Evolutionary conservation across 176 grass and related monocot species (phyloP), one percentile per base, ranked within the genome.

Genomic region (Tillandsia leiboldiana): DNA sequence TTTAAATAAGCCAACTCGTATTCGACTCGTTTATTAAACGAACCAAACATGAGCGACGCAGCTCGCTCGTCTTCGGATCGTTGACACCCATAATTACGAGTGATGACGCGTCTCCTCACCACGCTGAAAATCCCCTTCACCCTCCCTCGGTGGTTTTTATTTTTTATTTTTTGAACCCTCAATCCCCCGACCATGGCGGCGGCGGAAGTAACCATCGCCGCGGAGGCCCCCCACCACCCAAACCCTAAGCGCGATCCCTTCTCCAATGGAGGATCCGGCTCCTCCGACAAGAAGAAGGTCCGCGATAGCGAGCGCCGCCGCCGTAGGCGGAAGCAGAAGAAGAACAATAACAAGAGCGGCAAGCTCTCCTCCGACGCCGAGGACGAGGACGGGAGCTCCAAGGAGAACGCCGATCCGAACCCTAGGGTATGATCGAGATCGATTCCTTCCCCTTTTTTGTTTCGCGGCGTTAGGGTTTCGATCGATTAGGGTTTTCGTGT

Each of bases 241-340:
- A 71, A 76, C 59, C 73, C 50, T 82, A 71, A 66, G 28, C 26
- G 14, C n/a, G 48, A 67, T 33, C 27, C 26, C 26, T 10, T 54
- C 27, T n/a, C 49, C 49, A 72, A 66, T 28, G 69, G 77, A 9
- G 50, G 54, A 73, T 56, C 72, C 42, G 63, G 62, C 28, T 14
- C 59, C 8, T 17, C 49, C 53, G 86, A 59, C 8, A 26, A 26
- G 63, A 88, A 84, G 26, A 89, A 89, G 75, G 77, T 63, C 5
- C 82, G 82, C 10, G 86, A 82, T 71, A 85, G 79, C 72, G 86
- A 89, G 11, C 82, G 82, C 33, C 75, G 82, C 17, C 82, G 79
- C 50, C 79, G 79, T 15, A 65, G 87, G 2, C 75, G 87, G 33
- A 85, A 89, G 75, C 87, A 85, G 79, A 89, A 89, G 79, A 89